Evolutionary conservation across 768 basidiomycete genomes (phyloP).

Genomic region (Calocybe cyanea): DNA sequence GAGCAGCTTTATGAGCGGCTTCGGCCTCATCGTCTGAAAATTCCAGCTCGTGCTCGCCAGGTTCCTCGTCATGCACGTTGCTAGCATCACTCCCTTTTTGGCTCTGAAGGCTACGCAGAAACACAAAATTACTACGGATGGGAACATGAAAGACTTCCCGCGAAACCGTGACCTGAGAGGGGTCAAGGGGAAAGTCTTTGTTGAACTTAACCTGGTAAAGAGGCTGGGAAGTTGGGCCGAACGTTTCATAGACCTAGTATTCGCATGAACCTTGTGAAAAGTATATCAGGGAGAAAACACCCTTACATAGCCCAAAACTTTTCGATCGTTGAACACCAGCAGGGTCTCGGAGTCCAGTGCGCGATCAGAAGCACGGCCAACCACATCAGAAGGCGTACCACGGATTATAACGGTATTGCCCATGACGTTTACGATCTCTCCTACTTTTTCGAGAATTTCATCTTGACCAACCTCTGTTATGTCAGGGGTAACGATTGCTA

Average conservation of each 20-base stretch:
- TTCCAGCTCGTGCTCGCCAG: constrained; percentile 84
- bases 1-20: constrained; percentile 58
- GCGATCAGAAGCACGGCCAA: constrained; percentile 47
- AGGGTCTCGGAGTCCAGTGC: constrained; percentile 88
- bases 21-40: constrained; percentile 97
- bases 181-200: constrained; percentile 57
- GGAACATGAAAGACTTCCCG: constrained; percentile 82
- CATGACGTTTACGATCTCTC: constrained; percentile 73
- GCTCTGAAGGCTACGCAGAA: constrained; percentile 63
- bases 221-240: constrained; percentile 89
- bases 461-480: constrained; percentile 57
- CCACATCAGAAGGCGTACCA: constrained; percentile 45
- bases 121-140: constrained; percentile 77
- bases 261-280: constrained; percentile 4
- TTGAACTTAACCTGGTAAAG: constrained; percentile 87
- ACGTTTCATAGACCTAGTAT: constrained; percentile 80
- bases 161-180: constrained; percentile 47
- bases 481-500: constrained; percentile 57
- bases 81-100: constrained; percentile 91
- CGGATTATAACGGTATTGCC: constrained; percentile 71
- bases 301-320: constrained; percentile 87
- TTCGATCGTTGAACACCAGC: constrained; percentile 85
- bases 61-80: constrained; percentile 93
- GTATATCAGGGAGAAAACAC: constrained; percentile 23
- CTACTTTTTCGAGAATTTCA: constrained; percentile 72